Percentiles rank a stretch among this genome's conserved stretches.
These are phyloP conservation scores for Suillus subluteus DNA, from an alignment of 768 basidiomycete species.

Conservation along the genomic window DNA sequence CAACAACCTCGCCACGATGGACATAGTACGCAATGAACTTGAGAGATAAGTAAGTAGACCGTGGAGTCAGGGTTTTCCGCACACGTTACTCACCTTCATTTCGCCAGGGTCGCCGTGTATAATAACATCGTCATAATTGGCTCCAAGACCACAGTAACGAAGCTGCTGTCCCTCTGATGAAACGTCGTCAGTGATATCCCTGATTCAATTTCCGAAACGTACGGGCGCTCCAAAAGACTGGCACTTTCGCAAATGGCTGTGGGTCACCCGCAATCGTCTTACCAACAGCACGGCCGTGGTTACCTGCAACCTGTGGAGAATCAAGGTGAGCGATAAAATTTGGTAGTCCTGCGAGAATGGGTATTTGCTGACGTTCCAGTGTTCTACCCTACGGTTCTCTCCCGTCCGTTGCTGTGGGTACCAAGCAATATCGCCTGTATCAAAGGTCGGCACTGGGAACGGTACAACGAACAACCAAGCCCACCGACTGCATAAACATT, in stretches of 20 bases:
- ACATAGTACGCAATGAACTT: slow-evolving; percentile 85
- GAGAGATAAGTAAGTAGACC: background rate
- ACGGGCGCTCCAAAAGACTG: slow-evolving; percentile 92
- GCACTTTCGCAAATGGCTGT: slow-evolving; percentile 75
- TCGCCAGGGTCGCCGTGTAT: slow-evolving; percentile 76
- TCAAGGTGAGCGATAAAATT: background rate
- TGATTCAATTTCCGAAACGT: slow-evolving; percentile 31
- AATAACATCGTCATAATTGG: slow-evolving; percentile 73
- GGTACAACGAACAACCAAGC: background rate
- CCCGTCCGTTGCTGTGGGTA: slow-evolving; percentile 67
- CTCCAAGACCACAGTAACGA: slow-evolving; percentile 79
- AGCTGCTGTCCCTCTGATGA: slow-evolving; percentile 79
- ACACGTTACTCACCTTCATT: slow-evolving; percentile 61
- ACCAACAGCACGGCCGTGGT: slow-evolving; percentile 85
- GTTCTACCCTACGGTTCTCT: slow-evolving; percentile 69
- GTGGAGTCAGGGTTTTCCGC: background rate
- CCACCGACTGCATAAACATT: slow-evolving; percentile 73
- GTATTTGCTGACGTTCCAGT: slow-evolving; percentile 74
- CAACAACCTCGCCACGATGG: slow-evolving; percentile 63
- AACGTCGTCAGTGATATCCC: slow-evolving; percentile 9
- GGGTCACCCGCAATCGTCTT: slow-evolving; percentile 68
- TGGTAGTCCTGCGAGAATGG: background rate
- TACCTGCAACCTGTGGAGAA: slow-evolving; percentile 69
- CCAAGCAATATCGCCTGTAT: slow-evolving; percentile 74
- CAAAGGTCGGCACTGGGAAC: background rate